Evolutionary conservation across 257 asterid species (phyloP).

Genomic region (Anisodus acutangulus): DNA sequence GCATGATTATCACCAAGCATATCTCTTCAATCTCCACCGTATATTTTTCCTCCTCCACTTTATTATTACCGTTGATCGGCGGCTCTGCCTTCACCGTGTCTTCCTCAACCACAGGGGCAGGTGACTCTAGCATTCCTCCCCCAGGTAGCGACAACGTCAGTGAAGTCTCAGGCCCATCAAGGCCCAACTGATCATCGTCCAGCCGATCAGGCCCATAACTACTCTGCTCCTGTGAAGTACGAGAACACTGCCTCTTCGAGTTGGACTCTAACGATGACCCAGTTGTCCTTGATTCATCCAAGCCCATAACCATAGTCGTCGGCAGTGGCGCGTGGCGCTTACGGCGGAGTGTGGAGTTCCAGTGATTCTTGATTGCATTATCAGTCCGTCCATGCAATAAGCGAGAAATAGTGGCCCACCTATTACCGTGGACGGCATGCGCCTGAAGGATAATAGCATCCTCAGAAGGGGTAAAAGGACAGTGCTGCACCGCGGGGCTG

Average conservation of each 20-base stretch:
- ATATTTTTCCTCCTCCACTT: constrained; percentile 29
- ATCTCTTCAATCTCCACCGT: constrained; percentile 45
- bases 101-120: constrained; percentile 23
- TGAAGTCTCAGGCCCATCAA: constrained; percentile 43
- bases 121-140: constrained; percentile 29
- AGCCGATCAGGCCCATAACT: constrained; percentile 43
- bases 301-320: constrained; percentile 15
- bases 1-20: constrained; percentile 52
- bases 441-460: constrained; percentile 54
- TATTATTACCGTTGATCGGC: not conserved
- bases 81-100: constrained; percentile 25
- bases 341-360: constrained; percentile 64
- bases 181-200: constrained; percentile 39
- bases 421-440: constrained; percentile 59
- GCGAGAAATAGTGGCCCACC: constrained; percentile 68
- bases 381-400: constrained; percentile 70
- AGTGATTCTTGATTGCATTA: constrained; percentile 67
- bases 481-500: constrained; percentile 67
- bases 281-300: constrained; percentile 38
- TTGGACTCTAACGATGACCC: constrained; percentile 38
- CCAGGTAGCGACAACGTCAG: constrained; percentile 61
- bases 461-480: constrained; percentile 61
- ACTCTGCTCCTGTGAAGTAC: too few species aligned
- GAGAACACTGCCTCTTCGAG: constrained; percentile 45
- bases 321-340: constrained; percentile 31